phyloP scores from a whole-genome alignment of 2,329 filamentous ascomycete species.

The Neofusicoccum cordaticola region DNA sequence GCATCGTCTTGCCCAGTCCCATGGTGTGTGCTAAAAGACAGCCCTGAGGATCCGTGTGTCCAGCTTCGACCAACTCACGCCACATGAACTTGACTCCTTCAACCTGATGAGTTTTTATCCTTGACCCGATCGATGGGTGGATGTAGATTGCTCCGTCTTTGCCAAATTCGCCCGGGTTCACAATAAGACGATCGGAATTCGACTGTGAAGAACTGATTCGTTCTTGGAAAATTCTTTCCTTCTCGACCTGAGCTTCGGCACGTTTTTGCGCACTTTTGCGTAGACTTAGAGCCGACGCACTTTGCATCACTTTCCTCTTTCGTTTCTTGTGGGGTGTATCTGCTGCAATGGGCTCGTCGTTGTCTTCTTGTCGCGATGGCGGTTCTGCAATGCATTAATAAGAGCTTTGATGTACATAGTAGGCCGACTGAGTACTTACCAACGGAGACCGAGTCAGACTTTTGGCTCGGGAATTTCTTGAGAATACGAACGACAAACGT shows the following conservation, averaged over 20 bases:
- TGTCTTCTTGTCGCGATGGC: neutral
- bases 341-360: neutral
- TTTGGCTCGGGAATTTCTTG: neutral
- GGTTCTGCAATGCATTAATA: neutral
- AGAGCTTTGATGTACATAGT: neutral
- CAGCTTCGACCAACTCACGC: constrained; percentile 68
- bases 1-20: constrained; percentile 91
- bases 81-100: constrained; percentile 83
- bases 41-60: constrained; percentile 61
- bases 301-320: constrained; percentile 48
- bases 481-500: neutral
- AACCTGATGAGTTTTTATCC: constrained; percentile 78
- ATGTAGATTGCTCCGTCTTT: constrained; percentile 63
- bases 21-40: constrained; percentile 86
- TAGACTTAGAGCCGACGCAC: constrained; percentile 26
- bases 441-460: neutral
- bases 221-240: constrained; percentile 10
- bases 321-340: constrained; percentile 47
- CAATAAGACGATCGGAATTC: constrained; percentile 45
- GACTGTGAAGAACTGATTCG: neutral
- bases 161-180: constrained; percentile 65
- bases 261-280: constrained; percentile 57
- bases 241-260: constrained; percentile 46
- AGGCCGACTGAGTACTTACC: neutral
- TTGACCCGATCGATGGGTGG: constrained; percentile 58